These are phyloP conservation scores for Penicillium fuscoglaucum DNA, from an alignment of 2,329 filamentous ascomycete species.

Conservation along the genomic window DNA sequence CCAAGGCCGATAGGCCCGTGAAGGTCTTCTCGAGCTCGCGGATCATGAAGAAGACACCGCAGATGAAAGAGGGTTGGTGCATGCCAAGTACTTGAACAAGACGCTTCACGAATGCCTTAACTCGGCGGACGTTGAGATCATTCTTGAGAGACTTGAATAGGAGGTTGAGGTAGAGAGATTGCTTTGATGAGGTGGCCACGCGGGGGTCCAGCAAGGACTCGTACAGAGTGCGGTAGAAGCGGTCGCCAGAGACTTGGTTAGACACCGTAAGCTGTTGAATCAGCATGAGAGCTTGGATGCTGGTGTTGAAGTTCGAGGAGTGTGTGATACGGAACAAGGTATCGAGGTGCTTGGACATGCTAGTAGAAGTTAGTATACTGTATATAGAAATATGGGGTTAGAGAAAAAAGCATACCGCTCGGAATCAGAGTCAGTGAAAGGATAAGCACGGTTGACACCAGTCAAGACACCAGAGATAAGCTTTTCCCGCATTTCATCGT, in stretches of 20 bases:
- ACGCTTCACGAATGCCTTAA: conserved; percentile 94
- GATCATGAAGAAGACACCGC: conserved; percentile 87
- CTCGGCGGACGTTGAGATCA: conserved; percentile 84
- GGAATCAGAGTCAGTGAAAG: conserved; percentile 81
- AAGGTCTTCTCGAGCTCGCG: conserved; percentile 78
- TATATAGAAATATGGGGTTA: neutral
- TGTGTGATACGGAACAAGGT: conserved; percentile 95
- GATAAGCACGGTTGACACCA: conserved; percentile 93
- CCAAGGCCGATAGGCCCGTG: conserved; percentile 73
- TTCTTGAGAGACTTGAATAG: conserved; percentile 84
- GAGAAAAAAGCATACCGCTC: conserved; percentile 56
- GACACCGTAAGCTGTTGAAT: conserved; percentile 87
- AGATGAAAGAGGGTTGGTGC: conserved; percentile 90
- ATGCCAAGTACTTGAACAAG: conserved; percentile 83
- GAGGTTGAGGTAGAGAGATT: conserved; percentile 91
- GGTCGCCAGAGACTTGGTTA: conserved; percentile 78
- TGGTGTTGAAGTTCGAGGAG: conserved; percentile 98
- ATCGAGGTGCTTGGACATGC: conserved; percentile 75
- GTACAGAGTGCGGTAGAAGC: conserved; percentile 94
- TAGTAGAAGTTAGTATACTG: conserved; percentile 18
- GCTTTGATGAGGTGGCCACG: conserved; percentile 86
- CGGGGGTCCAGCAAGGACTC: conserved; percentile 91
- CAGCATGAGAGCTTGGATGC: conserved; percentile 89
- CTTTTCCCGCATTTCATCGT: conserved; percentile 80
- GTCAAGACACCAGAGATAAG: conserved; percentile 87